Evolutionary conservation across 129 eudicot genomes (phyloP).

Genomic region (Escallonia rubra): DNA sequence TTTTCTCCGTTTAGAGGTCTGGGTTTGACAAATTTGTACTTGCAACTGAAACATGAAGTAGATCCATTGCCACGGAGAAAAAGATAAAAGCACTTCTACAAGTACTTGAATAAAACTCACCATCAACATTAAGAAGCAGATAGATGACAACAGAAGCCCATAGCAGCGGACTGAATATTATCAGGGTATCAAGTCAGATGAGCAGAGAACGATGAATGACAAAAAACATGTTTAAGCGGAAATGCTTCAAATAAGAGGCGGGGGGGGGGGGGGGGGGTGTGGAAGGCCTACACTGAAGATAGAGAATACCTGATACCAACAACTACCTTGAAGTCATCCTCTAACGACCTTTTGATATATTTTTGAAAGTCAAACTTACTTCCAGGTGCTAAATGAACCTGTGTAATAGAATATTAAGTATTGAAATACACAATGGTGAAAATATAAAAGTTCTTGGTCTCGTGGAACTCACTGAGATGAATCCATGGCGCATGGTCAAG

Average conservation of each 20-base stretch:
- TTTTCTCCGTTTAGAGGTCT: background rate
- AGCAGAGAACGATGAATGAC: background rate
- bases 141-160: conserved; percentile 78
- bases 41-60: background rate
- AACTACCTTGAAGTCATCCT: conserved; percentile 85
- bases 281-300: background rate
- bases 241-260: too few species aligned
- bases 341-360: conserved; percentile 83
- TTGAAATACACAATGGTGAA: background rate
- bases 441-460: background rate
- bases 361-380: conserved; percentile 86
- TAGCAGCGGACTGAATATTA: conserved; percentile 54
- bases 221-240: background rate
- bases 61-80: background rate
- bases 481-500: conserved; percentile 70
- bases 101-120: conserved; percentile 27
- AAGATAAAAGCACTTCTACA: background rate
- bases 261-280: too few species aligned
- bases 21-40: too few species aligned
- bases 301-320: conserved; percentile 84
- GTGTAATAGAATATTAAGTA: too few species aligned
- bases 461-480: conserved; percentile 51
- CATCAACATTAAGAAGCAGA: conserved; percentile 68
- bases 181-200: conserved; percentile 4
- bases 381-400: conserved; percentile 91